Conservation (phyloP, 352 stramenopile species). For the Pythium plurisporium region DNA sequence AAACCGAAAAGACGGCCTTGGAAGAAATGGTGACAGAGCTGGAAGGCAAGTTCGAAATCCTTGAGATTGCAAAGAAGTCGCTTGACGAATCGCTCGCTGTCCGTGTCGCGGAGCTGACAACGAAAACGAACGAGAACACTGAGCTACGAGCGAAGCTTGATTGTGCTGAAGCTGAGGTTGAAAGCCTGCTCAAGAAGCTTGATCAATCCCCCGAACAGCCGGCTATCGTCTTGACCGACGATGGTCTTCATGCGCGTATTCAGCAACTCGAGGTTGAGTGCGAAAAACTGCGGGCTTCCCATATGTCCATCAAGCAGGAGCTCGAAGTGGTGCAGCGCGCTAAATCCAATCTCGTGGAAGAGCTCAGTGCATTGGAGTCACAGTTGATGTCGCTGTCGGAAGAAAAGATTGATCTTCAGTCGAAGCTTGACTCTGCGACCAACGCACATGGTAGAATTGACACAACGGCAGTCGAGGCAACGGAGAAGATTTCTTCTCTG, state of each 20-base stretch:
- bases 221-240: not conserved
- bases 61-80: constrained; percentile 14
- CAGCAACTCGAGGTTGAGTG: constrained; percentile 3
- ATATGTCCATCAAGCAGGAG: not conserved
- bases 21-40: constrained; percentile 17
- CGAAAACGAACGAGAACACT: constrained; percentile 4
- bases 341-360: constrained; percentile 16
- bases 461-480: not conserved
- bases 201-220: not conserved
- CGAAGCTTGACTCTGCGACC: constrained; percentile 3
- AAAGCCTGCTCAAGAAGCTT: not conserved
- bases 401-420: constrained; percentile 15
- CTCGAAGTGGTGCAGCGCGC: not conserved
- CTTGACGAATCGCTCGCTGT: constrained; percentile 13
- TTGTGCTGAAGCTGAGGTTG: not conserved
- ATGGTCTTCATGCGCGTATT: not conserved
- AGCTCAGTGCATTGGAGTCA: constrained; percentile 26
- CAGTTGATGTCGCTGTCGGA: constrained; percentile 19
- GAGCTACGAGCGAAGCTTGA: constrained; percentile 8
- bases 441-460: not conserved
- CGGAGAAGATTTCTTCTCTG: not conserved
- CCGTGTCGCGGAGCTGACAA: constrained; percentile 9
- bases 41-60: constrained; percentile 16
- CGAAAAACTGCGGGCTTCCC: not conserved
- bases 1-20: constrained; percentile 14